Conservation (phyloP, 2,329 filamentous ascomycete genomes). For the Aspergillus tanneri region DNA sequence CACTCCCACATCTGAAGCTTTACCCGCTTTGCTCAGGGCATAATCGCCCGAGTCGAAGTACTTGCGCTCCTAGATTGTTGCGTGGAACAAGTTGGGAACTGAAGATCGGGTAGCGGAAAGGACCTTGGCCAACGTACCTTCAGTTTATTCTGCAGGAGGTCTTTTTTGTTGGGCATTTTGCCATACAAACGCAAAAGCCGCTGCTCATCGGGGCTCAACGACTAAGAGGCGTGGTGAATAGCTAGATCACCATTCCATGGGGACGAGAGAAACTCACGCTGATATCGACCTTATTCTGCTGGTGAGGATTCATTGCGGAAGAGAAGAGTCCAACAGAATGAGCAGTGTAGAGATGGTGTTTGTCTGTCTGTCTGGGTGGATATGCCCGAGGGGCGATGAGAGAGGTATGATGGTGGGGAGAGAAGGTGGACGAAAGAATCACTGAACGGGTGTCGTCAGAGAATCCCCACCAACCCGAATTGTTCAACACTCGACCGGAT, state of each 20-base stretch:
- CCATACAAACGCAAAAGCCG: slow-evolving; percentile 95
- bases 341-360: neutral
- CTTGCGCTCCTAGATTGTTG: slow-evolving; percentile 74
- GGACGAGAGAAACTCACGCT: slow-evolving; percentile 63
- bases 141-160: slow-evolving; percentile 95
- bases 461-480: slow-evolving; percentile 5
- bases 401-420: neutral
- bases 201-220: slow-evolving; percentile 90
- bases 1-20: slow-evolving; percentile 89
- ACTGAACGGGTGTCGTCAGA: slow-evolving; percentile 10
- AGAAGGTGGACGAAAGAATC: neutral
- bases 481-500: neutral
- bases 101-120: neutral
- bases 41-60: slow-evolving; percentile 98
- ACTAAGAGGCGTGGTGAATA: slow-evolving; percentile 53
- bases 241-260: slow-evolving; percentile 10
- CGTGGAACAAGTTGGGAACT: neutral
- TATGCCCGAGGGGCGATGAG: neutral
- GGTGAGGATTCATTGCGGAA: slow-evolving; percentile 84
- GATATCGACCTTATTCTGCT: slow-evolving; percentile 98
- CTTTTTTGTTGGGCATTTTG: slow-evolving; percentile 94
- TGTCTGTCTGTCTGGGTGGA: neutral
- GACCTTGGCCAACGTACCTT: slow-evolving; percentile 55
- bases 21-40: slow-evolving; percentile 94
- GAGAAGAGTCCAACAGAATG: neutral